Evolutionary conservation across 352 stramenopile species (phyloP).

Genomic region (Saprolegnia parasitica): DNA sequence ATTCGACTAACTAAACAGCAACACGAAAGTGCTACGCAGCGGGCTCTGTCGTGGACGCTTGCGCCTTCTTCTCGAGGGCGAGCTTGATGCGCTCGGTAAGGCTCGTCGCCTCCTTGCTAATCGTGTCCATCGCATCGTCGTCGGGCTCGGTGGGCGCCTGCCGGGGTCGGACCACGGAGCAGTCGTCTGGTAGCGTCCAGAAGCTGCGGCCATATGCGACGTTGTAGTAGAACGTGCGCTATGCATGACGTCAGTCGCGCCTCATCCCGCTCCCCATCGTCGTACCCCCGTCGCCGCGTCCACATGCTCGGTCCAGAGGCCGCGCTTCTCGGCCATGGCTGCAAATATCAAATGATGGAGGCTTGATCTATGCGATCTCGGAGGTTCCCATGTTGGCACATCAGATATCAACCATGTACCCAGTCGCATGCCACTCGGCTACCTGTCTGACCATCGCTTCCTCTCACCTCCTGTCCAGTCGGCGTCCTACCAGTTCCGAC

Average conservation of each 20-base stretch:
- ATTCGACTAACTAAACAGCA: too few relatives aligned
- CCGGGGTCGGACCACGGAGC: slow-evolving; percentile 45
- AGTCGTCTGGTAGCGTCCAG: slow-evolving; percentile 58
- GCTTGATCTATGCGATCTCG: background rate
- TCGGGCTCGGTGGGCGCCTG: slow-evolving; percentile 30
- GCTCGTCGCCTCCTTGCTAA: background rate
- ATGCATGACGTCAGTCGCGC: background rate
- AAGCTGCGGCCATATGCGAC: slow-evolving; percentile 67
- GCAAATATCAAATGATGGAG: background rate
- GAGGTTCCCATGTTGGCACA: background rate
- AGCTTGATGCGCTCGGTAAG: background rate
- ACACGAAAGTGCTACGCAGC: background rate
- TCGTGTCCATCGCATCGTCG: slow-evolving; percentile 34
- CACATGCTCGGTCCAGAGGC: slow-evolving; percentile 72
- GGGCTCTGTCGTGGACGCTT: background rate
- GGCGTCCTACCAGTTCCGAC: too few relatives aligned
- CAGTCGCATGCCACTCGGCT: too few relatives aligned
- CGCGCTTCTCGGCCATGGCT: slow-evolving; percentile 36
- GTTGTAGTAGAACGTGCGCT: slow-evolving; percentile 80
- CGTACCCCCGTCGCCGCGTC: slow-evolving; percentile 53
- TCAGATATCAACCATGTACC: too few relatives aligned
- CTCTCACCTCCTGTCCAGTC: too few relatives aligned
- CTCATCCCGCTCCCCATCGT: background rate
- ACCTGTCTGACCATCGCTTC: too few relatives aligned
- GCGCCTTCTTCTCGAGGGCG: background rate